Evolutionary conservation across 352 stramenopile species (phyloP).

Genomic region (Blastocystis sp.): DNA sequence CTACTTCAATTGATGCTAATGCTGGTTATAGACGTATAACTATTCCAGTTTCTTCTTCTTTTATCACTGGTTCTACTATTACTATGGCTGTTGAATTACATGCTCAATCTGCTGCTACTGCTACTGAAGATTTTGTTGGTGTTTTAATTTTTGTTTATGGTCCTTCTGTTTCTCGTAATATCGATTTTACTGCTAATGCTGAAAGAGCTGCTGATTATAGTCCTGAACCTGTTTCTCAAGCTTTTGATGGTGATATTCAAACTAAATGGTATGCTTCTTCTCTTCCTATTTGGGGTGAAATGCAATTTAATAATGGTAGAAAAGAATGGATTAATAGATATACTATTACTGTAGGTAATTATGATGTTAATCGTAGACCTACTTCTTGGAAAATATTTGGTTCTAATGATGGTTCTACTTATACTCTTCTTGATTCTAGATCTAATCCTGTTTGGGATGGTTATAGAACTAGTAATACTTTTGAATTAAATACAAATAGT

Average conservation of each 20-base stretch:
- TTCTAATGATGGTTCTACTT: conserved; percentile 12
- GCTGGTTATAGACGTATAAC: too few species aligned
- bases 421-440: conserved; percentile 1
- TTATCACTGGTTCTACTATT: not conserved
- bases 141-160: too few species aligned
- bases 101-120: not conserved
- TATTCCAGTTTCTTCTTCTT: too few species aligned
- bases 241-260: conserved; percentile 9
- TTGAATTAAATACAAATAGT: conserved; percentile 10
- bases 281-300: conserved; percentile 1
- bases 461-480: too few species aligned
- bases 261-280: conserved; percentile 7
- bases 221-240: not conserved
- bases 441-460: too few species aligned
- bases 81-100: conserved; percentile 11
- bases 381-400: not conserved
- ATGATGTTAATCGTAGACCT: conserved; percentile 1
- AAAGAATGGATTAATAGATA: conserved; percentile 30
- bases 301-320: not conserved
- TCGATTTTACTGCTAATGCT: too few species aligned
- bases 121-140: too few species aligned
- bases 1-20: not conserved
- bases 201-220: not conserved
- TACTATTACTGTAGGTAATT: not conserved
- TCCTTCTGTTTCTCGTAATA: too few species aligned